Conservation (phyloP, 2,329 filamentous ascomycete genomes). For the Remersonia thermophila region DNA sequence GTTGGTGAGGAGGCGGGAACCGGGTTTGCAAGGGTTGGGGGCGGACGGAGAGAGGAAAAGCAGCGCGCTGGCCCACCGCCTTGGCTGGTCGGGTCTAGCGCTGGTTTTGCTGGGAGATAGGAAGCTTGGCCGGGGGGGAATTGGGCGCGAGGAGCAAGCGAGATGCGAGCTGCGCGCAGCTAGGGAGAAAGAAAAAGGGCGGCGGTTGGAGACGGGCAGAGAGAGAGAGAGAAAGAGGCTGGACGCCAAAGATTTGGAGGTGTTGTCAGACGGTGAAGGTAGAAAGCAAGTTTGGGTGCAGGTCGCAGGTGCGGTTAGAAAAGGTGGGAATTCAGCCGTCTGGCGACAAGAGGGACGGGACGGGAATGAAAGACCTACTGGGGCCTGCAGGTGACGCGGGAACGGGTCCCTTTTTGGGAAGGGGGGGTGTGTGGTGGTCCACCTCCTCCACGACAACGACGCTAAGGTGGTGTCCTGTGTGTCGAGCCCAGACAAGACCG, state of each 20-base stretch:
- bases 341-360: slow-evolving; percentile 6
- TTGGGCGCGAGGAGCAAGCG: slow-evolving; percentile 11
- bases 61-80: slow-evolving; percentile 9
- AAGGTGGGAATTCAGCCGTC: slow-evolving; percentile 12
- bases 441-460: too few species aligned
- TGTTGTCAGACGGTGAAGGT: slow-evolving; percentile 18
- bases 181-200: slow-evolving; percentile 18
- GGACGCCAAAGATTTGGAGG: slow-evolving; percentile 22
- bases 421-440: too few species aligned
- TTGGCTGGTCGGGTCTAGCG: slow-evolving; percentile 9
- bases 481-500: slow-evolving; percentile 9
- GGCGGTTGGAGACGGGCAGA: slow-evolving; percentile 26
- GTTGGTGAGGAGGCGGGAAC: slow-evolving; percentile 8
- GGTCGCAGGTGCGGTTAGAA: background rate
- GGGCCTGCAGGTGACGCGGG: too few species aligned
- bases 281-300: slow-evolving; percentile 11
- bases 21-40: slow-evolving; percentile 10
- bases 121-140: too few species aligned
- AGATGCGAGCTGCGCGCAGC: slow-evolving; percentile 25
- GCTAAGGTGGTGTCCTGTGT: slow-evolving; percentile 1
- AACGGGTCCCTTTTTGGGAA: background rate
- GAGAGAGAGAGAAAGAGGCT: slow-evolving; percentile 18
- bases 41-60: slow-evolving; percentile 8
- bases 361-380: slow-evolving; percentile 3
- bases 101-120: slow-evolving; percentile 5